Base-by-base conservation (phyloP, 345 rosid genomes). In the Dimocarpus longan region DNA sequence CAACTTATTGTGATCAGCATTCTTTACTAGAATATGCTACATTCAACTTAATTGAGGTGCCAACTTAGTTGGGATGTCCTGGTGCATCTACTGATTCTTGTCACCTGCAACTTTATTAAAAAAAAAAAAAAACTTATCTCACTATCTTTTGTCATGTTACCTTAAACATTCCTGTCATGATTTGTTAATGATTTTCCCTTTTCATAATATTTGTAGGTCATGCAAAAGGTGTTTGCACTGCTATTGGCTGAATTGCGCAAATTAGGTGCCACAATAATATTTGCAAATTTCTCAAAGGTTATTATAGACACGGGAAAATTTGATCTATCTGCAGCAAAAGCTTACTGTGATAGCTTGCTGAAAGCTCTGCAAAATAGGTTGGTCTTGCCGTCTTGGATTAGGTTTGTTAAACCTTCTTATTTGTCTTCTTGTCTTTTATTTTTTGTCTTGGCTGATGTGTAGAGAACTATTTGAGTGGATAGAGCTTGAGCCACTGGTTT, bases 161-260 rank as follows among this genome's bases (percentile, higher is more conserved):
- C 16, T 44, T 60, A 46, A 52, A 7, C 50, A 18, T 68, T 84
- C 26, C 39, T 18, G 43, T 78, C 44, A n/a, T 66, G 65, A 57
- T 73, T 40, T 73, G 40, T 70, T 77, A 26, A 63, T 67, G 74
- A 78, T 74, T 57, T 64, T 70, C 40, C 66, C 44, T 37, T 57
- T 81, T 50, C 57, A 81, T 65, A 28, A n/a, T 57, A 70, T 21
- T 39, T 19, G 6, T 77, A 95, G 98, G 97, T 92, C 88, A 95
- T 93, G 99, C 97, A 91, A 87, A 95, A 95, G 91, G 90, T 95
- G 82, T 95, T 95, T 86, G 99, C 99, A 18, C 79, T 95, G 83
- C 86, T 95, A 74, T 81, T 95, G 95, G 91, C 95, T 40, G 99
- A 93, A 83, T 88, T 93, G 71, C 97, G 98, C 79, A 95, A 92